Conservation (phyloP, 2,329 filamentous ascomycete species). For the Bimuria novae-zelandiae region DNA sequence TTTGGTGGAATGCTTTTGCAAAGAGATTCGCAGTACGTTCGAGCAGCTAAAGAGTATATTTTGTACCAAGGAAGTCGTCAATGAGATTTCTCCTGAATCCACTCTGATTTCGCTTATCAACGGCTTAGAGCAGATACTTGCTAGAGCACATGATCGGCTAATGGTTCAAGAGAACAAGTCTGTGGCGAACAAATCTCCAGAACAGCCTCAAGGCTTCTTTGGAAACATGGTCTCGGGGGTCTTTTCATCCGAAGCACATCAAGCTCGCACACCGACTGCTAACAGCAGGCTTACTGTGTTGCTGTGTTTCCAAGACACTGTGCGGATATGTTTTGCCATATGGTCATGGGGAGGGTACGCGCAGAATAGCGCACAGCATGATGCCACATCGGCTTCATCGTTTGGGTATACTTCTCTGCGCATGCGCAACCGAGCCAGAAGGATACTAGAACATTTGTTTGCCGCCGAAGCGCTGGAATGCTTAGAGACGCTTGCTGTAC, state of each 20-base stretch:
- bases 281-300: conserved; percentile 93
- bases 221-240: conserved; percentile 93
- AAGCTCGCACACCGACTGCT: conserved; percentile 80
- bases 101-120: conserved; percentile 86
- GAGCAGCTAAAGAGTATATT: conserved; percentile 70
- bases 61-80: conserved; percentile 36
- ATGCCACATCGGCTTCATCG: conserved; percentile 73
- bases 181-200: conserved; percentile 73
- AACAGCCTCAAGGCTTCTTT: conserved; percentile 85
- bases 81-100: conserved; percentile 62
- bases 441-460: conserved; percentile 90
- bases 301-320: conserved; percentile 94
- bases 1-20: conserved; percentile 86
- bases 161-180: conserved; percentile 74
- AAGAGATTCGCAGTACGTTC: conserved; percentile 75
- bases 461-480: conserved; percentile 91
- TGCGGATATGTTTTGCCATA: conserved; percentile 87
- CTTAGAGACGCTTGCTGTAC: conserved; percentile 83
- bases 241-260: conserved; percentile 76
- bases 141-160: conserved; percentile 82
- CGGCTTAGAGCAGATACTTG: conserved; percentile 87
- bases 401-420: conserved; percentile 89
- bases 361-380: conserved; percentile 60
- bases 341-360: conserved; percentile 88
- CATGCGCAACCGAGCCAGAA: conserved; percentile 85